Percentiles rank a stretch among this genome's conserved stretches.
Evolutionary conservation across 108 stramenopile genomes (phyloP).

Genomic region (Schizochytrium sp.): DNA sequence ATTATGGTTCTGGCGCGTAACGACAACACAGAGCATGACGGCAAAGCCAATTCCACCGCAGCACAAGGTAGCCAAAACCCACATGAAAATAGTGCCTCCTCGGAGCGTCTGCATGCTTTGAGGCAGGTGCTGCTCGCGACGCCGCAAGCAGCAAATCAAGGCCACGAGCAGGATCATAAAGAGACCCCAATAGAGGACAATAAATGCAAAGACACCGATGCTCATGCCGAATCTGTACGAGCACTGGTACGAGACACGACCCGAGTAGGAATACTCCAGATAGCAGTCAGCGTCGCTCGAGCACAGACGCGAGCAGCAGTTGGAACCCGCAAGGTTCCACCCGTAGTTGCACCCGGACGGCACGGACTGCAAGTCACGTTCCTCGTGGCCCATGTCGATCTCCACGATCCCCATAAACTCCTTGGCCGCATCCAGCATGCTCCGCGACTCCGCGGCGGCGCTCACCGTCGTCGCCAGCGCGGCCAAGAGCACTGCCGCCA

Average conservation of each 20-base stretch:
- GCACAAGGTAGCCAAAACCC: background rate
- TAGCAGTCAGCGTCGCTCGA: background rate
- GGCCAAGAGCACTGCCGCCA: too few relatives aligned
- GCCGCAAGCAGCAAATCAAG: background rate
- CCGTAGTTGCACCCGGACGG: background rate
- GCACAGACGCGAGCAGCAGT: background rate
- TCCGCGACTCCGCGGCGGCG: too few relatives aligned
- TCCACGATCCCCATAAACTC: too few relatives aligned
- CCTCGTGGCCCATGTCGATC: too few relatives aligned
- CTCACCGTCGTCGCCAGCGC: too few relatives aligned
- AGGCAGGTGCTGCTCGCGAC: background rate
- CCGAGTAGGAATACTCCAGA: background rate
- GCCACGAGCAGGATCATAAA: background rate
- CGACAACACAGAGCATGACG: background rate
- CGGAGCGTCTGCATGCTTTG: background rate
- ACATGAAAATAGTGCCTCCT: background rate
- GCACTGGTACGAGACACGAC: background rate
- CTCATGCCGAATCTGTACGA: background rate
- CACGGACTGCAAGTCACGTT: background rate
- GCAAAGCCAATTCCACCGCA: background rate
- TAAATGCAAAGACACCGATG: background rate
- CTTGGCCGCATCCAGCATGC: too few relatives aligned
- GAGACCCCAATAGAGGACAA: background rate
- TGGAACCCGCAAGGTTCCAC: background rate
- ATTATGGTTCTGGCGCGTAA: background rate